Percentiles rank a stretch among this genome's conserved stretches.
Evolutionary conservation across 2,329 filamentous ascomycete genomes (phyloP).

Genomic region (Juglanconis oblonga): DNA sequence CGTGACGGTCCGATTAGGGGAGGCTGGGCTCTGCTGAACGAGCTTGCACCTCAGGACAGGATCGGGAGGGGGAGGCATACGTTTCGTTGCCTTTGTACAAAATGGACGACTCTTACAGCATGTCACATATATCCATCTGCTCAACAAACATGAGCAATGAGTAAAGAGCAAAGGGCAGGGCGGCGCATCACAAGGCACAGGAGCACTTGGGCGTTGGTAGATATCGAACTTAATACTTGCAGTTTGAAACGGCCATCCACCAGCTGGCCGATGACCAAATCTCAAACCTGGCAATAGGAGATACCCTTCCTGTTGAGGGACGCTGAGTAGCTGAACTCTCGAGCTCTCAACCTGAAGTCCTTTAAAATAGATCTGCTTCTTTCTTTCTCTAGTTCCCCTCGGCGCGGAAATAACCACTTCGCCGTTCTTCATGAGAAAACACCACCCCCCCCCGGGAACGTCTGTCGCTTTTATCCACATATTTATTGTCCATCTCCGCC

Average conservation of each 20-base stretch:
- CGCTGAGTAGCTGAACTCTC: too few relatives aligned
- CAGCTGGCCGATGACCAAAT: not conserved
- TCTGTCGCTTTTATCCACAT: too few relatives aligned
- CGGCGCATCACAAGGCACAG: slow-evolving; percentile 8
- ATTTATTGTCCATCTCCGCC: too few relatives aligned
- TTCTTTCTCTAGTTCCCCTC: too few relatives aligned
- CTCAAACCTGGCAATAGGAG: too few relatives aligned
- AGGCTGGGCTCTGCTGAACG: not conserved
- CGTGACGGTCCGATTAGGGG: not conserved
- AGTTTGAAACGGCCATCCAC: not conserved
- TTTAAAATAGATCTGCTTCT: too few relatives aligned
- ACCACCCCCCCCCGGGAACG: too few relatives aligned
- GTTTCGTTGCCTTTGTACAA: slow-evolving; percentile 3
- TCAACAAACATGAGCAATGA: not conserved
- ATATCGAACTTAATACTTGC: slow-evolving; percentile 1
- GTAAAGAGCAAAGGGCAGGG: not conserved
- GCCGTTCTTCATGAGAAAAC: too few relatives aligned
- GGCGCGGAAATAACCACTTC: too few relatives aligned
- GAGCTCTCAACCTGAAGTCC: too few relatives aligned
- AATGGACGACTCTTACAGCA: not conserved
- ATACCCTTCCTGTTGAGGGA: too few relatives aligned
- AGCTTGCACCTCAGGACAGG: not conserved
- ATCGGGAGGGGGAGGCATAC: not conserved
- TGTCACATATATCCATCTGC: not conserved
- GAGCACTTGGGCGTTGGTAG: slow-evolving; percentile 10